These are phyloP conservation scores for Fraxinus anomala DNA, from an alignment of 257 asterid genomes.

Conservation along the genomic window DNA sequence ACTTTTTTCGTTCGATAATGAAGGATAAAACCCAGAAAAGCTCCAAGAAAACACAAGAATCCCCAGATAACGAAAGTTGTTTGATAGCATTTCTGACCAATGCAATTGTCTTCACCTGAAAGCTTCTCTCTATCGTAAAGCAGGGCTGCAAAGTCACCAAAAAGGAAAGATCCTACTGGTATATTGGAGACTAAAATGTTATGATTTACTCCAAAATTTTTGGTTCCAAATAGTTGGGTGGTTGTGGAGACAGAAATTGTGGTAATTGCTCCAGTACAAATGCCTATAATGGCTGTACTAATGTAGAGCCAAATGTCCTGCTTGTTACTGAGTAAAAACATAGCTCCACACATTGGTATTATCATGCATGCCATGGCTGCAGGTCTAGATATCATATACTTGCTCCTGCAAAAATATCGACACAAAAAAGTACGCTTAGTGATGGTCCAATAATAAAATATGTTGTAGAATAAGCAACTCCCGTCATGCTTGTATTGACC, in stretches of 20 bases:
- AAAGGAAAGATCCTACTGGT: conserved; percentile 67
- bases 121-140: conserved; percentile 40
- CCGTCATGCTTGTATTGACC: neutral
- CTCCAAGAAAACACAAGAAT: conserved; percentile 53
- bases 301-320: conserved; percentile 39
- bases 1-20: conserved; percentile 47
- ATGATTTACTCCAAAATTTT: conserved; percentile 67
- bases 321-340: conserved; percentile 48
- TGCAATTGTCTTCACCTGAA: conserved; percentile 41
- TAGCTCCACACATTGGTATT: conserved; percentile 74
- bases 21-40: conserved; percentile 46
- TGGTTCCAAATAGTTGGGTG: conserved; percentile 63
- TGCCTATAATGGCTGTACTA: conserved; percentile 66
- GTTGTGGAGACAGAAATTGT: conserved; percentile 69
- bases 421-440: neutral
- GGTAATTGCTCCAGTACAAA: conserved; percentile 71
- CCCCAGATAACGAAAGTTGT: conserved; percentile 64
- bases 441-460: neutral
- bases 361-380: conserved; percentile 62
- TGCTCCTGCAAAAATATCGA: conserved; percentile 36
- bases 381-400: conserved; percentile 48
- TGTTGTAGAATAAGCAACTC: neutral
- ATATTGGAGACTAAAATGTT: conserved; percentile 66
- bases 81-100: conserved; percentile 57
- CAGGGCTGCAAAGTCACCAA: conserved; percentile 66